Conservation (phyloP, 371 early-diverging fungal genomes). For the Rhizopus sp. region DNA sequence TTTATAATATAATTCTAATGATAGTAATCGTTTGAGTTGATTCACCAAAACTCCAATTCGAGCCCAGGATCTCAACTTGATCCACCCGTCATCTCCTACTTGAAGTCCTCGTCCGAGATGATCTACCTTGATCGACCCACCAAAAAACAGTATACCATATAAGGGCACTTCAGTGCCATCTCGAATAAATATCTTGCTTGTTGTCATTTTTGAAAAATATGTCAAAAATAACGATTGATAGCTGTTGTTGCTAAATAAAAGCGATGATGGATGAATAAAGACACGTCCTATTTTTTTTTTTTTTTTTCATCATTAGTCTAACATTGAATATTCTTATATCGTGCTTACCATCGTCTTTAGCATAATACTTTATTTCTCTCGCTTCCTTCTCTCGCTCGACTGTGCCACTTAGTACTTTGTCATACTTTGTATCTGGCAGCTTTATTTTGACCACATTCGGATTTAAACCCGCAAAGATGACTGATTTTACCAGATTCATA, state of each 20-base stretch:
- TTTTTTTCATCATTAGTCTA: no score
- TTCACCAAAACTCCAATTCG: slow-evolving; percentile 80
- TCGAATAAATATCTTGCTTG: slow-evolving; percentile 75
- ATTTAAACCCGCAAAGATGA: slow-evolving; percentile 66
- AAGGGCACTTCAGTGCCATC: slow-evolving; percentile 71
- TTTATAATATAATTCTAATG: slow-evolving; percentile 68
- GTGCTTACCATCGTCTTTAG: slow-evolving; percentile 55
- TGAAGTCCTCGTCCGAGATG: slow-evolving; percentile 64
- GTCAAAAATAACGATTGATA: slow-evolving; percentile 69
- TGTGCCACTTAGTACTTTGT: slow-evolving; percentile 71
- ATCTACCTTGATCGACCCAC: slow-evolving; percentile 71
- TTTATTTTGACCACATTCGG: slow-evolving; percentile 73
- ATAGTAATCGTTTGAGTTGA: slow-evolving; percentile 71
- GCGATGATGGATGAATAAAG: slow-evolving; percentile 81
- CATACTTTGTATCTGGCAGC: slow-evolving; percentile 74
- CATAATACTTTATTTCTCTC: slow-evolving; percentile 70
- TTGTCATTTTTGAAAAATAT: slow-evolving; percentile 70
- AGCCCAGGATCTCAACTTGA: slow-evolving; percentile 77
- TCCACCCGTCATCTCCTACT: slow-evolving; percentile 60
- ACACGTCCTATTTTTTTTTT: slow-evolving; percentile 66
- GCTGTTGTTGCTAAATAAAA: slow-evolving; percentile 59
- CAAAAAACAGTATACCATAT: slow-evolving; percentile 76
- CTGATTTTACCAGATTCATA: slow-evolving; percentile 58
- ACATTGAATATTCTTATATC: neutral
- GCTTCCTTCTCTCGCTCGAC: slow-evolving; percentile 76